These are phyloP conservation scores for Cucurbita maxima DNA, from an alignment of 306 rosid genomes.

Conservation along the genomic window DNA sequence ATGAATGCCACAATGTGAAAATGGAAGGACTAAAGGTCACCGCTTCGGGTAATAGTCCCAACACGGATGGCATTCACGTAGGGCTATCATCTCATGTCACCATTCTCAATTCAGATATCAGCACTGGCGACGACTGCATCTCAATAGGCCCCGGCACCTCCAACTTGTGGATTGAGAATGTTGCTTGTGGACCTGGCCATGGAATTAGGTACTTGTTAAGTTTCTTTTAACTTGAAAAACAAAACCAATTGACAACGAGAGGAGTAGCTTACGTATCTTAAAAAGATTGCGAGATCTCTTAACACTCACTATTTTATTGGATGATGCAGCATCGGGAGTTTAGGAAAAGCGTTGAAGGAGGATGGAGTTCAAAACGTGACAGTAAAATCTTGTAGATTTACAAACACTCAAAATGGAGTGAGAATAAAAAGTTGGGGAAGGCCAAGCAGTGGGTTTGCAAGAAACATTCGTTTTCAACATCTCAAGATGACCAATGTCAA, in stretches of 20 bases:
- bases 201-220: neutral
- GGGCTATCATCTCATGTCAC: neutral
- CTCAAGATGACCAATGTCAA: neutral
- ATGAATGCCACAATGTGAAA: neutral
- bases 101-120: neutral
- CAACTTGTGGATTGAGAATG: neutral
- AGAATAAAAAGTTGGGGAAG: neutral
- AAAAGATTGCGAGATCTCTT: too few species aligned
- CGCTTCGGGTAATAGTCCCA: neutral
- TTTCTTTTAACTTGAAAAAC: too few species aligned
- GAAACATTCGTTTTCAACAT: neutral
- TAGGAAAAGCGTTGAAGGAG: neutral
- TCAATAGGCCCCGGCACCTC: neutral
- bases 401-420: neutral
- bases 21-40: neutral
- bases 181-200: neutral
- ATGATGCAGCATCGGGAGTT: neutral
- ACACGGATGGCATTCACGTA: neutral
- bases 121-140: neutral
- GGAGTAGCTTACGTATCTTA: too few species aligned
- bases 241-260: too few species aligned
- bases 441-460: neutral
- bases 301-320: too few species aligned
- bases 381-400: neutral
- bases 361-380: neutral